Percentiles rank a stretch among this genome's conserved stretches.
Conservation (phyloP, 257 asterid species). For the Solanum pimpinellifolium region DNA sequence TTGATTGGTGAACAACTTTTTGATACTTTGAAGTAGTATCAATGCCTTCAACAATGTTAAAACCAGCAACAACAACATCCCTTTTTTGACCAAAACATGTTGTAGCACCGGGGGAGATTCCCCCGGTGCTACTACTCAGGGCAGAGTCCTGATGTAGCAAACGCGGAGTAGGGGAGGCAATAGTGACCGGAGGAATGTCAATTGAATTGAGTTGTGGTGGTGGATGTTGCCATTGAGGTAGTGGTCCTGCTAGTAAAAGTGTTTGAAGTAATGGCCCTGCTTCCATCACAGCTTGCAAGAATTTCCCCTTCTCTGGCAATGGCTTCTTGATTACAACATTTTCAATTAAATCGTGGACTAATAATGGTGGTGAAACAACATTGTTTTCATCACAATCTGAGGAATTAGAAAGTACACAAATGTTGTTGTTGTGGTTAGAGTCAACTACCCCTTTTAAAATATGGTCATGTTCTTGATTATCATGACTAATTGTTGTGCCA, state of each 20-base stretch:
- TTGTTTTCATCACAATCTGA: slow-evolving; percentile 37
- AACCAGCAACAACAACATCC: not conserved
- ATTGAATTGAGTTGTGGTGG: slow-evolving; percentile 83
- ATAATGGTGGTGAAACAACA: not conserved
- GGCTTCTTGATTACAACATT: slow-evolving; percentile 24
- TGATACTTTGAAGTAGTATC: slow-evolving; percentile 42
- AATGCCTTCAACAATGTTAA: not conserved
- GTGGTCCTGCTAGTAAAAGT: slow-evolving; percentile 86
- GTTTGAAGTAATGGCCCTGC: slow-evolving; percentile 95
- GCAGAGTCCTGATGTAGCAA: slow-evolving; percentile 36
- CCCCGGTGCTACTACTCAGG: slow-evolving; percentile 36
- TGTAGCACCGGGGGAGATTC: not conserved
- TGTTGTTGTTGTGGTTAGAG: slow-evolving; percentile 32
- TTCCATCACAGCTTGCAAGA: slow-evolving; percentile 78
- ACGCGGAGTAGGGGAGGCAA: slow-evolving; percentile 30
- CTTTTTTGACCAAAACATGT: not conserved
- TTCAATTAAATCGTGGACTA: slow-evolving; percentile 15
- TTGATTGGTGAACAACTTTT: slow-evolving; percentile 65
- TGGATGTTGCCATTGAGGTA: slow-evolving; percentile 96
- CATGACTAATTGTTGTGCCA: slow-evolving; percentile 44
- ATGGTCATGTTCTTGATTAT: slow-evolving; percentile 11
- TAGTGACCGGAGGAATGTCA: slow-evolving; percentile 86
- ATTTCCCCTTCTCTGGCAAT: slow-evolving; percentile 76
- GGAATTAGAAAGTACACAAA: slow-evolving; percentile 12
- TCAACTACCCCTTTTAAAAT: not conserved